A percentile compares a stretch with the other conserved stretches of the same genome.
Conservation (phyloP, 768 basidiomycete genomes). For the Hortiboletus campestris region DNA sequence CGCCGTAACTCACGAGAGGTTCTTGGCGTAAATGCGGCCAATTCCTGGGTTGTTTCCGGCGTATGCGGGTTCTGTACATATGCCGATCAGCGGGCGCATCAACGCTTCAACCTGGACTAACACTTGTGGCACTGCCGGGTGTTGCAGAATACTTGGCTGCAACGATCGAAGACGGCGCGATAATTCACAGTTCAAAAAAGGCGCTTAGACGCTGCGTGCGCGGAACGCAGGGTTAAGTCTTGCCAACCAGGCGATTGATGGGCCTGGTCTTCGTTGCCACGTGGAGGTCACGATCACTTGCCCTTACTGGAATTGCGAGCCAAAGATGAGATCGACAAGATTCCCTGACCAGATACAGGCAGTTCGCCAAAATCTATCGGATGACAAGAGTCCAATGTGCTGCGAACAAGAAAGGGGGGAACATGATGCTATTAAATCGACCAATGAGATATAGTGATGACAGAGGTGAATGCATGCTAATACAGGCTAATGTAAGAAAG, state of each 20-base stretch:
- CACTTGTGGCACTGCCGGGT: not conserved
- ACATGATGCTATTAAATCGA: not conserved
- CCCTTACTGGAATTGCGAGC: not conserved
- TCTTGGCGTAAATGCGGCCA: not conserved
- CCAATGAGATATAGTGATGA: conserved; percentile 3
- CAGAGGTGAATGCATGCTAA: not conserved
- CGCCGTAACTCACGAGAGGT: not conserved
- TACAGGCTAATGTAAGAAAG: conserved; percentile 9
- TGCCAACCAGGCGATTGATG: not conserved
- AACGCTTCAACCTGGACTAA: not conserved
- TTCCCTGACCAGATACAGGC: not conserved
- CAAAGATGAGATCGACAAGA: conserved; percentile 1
- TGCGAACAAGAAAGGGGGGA: not conserved
- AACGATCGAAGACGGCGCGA: not conserved
- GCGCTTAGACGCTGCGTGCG: not conserved
- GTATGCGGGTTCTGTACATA: not conserved
- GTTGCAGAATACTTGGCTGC: not conserved
- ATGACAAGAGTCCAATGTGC: conserved; percentile 4
- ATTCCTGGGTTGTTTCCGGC: not conserved
- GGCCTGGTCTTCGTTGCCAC: conserved; percentile 3
- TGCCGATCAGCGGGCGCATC: not conserved
- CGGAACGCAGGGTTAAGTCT: not conserved
- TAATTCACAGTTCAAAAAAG: not conserved
- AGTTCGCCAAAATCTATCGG: not conserved
- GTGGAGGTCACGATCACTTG: conserved; percentile 1